A percentile compares a stretch with the other conserved stretches of the same genome.
These are phyloP conservation scores for Vaccinium corymbosum DNA, from an alignment of 148 eudicot genomes.

Conservation along the genomic window DNA sequence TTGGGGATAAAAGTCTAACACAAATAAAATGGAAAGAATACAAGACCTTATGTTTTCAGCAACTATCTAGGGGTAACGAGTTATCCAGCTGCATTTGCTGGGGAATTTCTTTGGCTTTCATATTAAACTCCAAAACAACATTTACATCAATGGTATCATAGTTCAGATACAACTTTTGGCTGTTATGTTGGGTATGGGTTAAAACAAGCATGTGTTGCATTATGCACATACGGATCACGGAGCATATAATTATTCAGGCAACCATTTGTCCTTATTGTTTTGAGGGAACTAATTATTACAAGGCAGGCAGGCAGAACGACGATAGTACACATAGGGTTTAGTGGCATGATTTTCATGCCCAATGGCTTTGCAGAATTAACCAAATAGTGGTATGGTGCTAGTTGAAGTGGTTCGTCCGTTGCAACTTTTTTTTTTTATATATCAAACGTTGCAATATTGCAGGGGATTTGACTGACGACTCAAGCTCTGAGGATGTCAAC, in stretches of 20 bases:
- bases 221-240: neutral
- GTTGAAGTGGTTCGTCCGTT: neutral
- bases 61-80: neutral
- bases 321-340: neutral
- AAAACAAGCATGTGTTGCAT: neutral
- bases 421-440: neutral
- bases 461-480: constrained; percentile 42
- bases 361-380: neutral
- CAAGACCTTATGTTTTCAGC: neutral
- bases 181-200: neutral
- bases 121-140: neutral
- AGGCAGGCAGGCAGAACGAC: neutral
- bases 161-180: neutral
- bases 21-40: neutral
- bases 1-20: neutral
- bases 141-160: neutral
- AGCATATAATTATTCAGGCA: neutral
- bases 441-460: neutral
- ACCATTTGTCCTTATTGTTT: neutral
- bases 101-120: neutral
- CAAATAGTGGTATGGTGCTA: neutral
- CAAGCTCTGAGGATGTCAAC: constrained; percentile 61
- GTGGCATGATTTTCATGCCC: neutral
- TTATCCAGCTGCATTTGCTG: neutral
- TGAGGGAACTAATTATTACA: neutral